phyloP scores from a whole-genome alignment of 129 eudicot genomes.

The Ambrosia trifida region DNA sequence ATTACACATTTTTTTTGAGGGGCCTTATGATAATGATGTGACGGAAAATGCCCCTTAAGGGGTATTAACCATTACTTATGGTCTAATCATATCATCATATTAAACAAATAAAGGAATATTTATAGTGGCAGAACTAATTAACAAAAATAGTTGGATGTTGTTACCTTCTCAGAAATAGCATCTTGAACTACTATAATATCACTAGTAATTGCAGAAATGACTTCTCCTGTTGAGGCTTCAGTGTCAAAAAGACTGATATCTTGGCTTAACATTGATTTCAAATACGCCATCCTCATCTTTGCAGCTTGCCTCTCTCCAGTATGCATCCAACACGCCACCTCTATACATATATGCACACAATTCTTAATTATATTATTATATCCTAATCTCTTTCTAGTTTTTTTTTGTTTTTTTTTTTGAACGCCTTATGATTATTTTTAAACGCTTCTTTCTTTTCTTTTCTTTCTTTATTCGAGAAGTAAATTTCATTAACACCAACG shows the following conservation, averaged over 20 bases:
- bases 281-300: constrained; percentile 96
- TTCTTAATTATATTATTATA: neutral
- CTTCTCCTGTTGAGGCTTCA: constrained; percentile 98
- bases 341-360: constrained; percentile 30
- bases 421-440: too few relatives aligned
- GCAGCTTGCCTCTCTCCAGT: constrained; percentile 98
- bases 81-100: neutral
- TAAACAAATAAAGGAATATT: neutral
- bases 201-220: constrained; percentile 88
- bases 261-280: constrained; percentile 86
- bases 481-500: too few relatives aligned
- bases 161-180: constrained; percentile 99
- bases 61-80: too few relatives aligned
- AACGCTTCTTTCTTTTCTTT: too few relatives aligned
- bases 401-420: neutral
- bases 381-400: neutral
- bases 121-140: neutral
- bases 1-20: too few relatives aligned
- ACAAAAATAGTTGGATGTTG: neutral
- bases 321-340: constrained; percentile 99
- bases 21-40: too few relatives aligned
- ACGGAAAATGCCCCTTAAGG: too few relatives aligned
- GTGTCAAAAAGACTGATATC: constrained; percentile 94
- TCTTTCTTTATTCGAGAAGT: too few relatives aligned
- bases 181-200: constrained; percentile 95